A percentile compares a stretch with the other conserved stretches of the same genome.
Evolutionary conservation across 768 basidiomycete species (phyloP).

Genomic region (Boletus rubescentipes): DNA sequence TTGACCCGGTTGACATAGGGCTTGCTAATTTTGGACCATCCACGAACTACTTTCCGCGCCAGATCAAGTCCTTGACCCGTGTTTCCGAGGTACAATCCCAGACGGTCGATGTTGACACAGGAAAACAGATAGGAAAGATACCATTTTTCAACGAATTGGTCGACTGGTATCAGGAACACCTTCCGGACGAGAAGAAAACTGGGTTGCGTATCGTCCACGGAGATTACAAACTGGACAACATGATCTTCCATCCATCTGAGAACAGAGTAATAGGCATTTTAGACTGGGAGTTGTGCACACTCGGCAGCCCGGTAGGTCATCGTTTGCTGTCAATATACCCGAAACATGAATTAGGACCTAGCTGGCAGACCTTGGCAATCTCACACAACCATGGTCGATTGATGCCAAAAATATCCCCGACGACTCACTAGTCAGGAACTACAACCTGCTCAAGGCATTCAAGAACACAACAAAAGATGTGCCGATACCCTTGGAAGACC

Average conservation of each 20-base stretch:
- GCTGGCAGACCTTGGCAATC: conserved; percentile 88
- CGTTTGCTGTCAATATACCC: background rate
- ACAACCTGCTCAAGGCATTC: conserved; percentile 50
- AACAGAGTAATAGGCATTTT: conserved; percentile 92
- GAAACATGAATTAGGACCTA: conserved; percentile 22
- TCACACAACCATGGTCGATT: conserved; percentile 82
- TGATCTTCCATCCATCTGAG: conserved; percentile 91
- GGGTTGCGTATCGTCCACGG: conserved; percentile 92
- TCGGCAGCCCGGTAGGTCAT: conserved; percentile 78
- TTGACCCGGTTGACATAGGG: conserved; percentile 65
- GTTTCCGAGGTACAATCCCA: conserved; percentile 79
- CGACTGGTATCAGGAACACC: conserved; percentile 69
- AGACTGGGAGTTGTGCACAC: conserved; percentile 97
- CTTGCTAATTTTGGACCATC: conserved; percentile 70
- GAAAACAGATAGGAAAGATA: conserved; percentile 61
- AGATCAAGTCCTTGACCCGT: conserved; percentile 84
- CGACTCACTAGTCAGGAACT: conserved; percentile 12
- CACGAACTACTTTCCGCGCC: conserved; percentile 87
- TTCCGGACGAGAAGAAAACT: conserved; percentile 74
- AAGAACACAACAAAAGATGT: conserved; percentile 57
- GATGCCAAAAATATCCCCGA: conserved; percentile 41
- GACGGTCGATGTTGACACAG: conserved; percentile 64
- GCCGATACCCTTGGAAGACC: conserved; percentile 64
- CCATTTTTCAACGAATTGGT: conserved; percentile 73
- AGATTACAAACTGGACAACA: conserved; percentile 97